Evolutionary conservation across 1,284 basidiomycete species (phyloP).

Genomic region (Cutaneotrichosporon arboriforme): DNA sequence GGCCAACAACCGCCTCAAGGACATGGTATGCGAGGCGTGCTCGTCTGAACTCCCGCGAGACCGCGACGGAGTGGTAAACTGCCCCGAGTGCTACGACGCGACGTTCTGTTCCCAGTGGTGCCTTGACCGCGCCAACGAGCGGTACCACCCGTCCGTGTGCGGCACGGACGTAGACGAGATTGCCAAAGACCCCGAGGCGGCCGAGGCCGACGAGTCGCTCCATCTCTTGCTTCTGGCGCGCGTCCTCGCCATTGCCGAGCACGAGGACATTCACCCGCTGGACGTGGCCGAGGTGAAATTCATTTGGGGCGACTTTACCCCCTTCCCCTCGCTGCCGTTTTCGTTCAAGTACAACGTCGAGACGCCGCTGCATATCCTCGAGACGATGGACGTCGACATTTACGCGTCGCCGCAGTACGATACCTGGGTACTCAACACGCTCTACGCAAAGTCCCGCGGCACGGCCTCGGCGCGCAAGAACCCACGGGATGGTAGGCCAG

Average conservation of each 20-base stretch:
- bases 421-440: conserved; percentile 15
- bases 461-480: conserved; percentile 13
- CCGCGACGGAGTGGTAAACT: conserved; percentile 1
- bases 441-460: conserved; percentile 18
- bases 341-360: conserved; percentile 17
- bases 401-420: conserved; percentile 11
- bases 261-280: conserved; percentile 10
- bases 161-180: conserved; percentile 12
- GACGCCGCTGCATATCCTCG: conserved; percentile 13
- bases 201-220: conserved; percentile 12
- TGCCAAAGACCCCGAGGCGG: conserved; percentile 10
- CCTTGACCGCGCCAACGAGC: conserved; percentile 7
- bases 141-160: conserved; percentile 18
- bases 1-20: conserved; percentile 13
- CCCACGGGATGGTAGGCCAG: conserved; percentile 9
- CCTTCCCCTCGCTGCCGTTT: conserved; percentile 8
- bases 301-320: conserved; percentile 16
- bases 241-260: conserved; percentile 13
- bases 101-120: conserved; percentile 14
- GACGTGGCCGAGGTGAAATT: conserved; percentile 16
- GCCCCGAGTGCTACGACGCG: conserved; percentile 13
- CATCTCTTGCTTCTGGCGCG: conserved; percentile 13
- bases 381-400: conserved; percentile 16
- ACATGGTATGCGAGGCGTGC: conserved; percentile 17
- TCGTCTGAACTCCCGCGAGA: conserved; percentile 6